A percentile compares a stretch with the other conserved stretches of the same genome.
Evolutionary conservation across 1,284 basidiomycete species (phyloP).

Genomic region (Takashimella tepidaria): DNA sequence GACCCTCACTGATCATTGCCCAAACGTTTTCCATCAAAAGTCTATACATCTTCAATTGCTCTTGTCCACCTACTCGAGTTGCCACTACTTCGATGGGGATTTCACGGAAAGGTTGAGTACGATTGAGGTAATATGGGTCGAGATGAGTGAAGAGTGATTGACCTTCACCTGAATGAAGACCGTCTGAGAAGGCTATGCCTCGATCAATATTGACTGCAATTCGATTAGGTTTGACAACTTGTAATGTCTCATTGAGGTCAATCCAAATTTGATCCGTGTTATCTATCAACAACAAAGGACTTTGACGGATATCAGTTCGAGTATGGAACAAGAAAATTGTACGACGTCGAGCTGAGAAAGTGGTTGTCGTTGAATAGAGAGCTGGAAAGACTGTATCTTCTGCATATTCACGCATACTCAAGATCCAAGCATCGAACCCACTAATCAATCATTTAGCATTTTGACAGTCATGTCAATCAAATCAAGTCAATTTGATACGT

Average conservation of each 20-base stretch:
- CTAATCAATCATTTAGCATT: no score
- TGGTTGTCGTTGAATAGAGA: slow-evolving; percentile 51
- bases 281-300: slow-evolving; percentile 53
- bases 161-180: slow-evolving; percentile 54
- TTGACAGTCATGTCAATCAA: no score
- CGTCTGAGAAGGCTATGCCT: slow-evolving; percentile 53
- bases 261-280: slow-evolving; percentile 55
- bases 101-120: slow-evolving; percentile 50
- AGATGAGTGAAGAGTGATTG: slow-evolving; percentile 48
- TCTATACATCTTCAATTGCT: slow-evolving; percentile 51
- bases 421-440: slow-evolving; percentile 26
- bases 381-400: slow-evolving; percentile 56
- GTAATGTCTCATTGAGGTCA: slow-evolving; percentile 47
- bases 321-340: slow-evolving; percentile 55
- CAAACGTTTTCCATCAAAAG: slow-evolving; percentile 54
- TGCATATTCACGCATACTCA: slow-evolving; percentile 54
- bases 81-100: slow-evolving; percentile 55
- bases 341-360: slow-evolving; percentile 53
- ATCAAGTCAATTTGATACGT: no score
- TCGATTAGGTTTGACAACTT: slow-evolving; percentile 44
- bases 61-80: slow-evolving; percentile 41
- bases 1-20: slow-evolving; percentile 56
- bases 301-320: slow-evolving; percentile 37
- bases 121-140: slow-evolving; percentile 49
- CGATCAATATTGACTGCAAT: slow-evolving; percentile 54